Conservation (phyloP, 495 filamentous ascomycete species). For the Bathelium albidoporum region DNA sequence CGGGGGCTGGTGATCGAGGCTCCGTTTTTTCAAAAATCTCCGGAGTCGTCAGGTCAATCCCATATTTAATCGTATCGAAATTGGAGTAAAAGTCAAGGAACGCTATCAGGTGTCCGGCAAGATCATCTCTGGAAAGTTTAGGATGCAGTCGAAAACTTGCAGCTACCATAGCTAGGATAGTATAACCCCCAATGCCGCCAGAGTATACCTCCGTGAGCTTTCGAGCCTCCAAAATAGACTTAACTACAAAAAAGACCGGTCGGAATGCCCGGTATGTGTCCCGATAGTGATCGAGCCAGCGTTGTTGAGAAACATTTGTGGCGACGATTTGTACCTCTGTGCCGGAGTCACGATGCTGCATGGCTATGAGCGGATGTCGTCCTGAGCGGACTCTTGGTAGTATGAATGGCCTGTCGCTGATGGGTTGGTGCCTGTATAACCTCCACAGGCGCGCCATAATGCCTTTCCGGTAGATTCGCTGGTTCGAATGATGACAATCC, state of each 20-base stretch:
- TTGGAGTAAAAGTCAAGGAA: constrained; percentile 41
- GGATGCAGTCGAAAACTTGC: constrained; percentile 27
- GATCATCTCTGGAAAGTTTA: constrained; percentile 13
- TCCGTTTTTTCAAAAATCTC: neutral
- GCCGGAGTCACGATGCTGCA: constrained; percentile 37
- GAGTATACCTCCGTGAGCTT: constrained; percentile 36
- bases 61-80: constrained; percentile 36
- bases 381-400: neutral
- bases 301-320: constrained; percentile 27
- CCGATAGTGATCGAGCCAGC: constrained; percentile 36
- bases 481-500: neutral
- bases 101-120: constrained; percentile 38
- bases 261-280: constrained; percentile 40
- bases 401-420: neutral
- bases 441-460: neutral
- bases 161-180: constrained; percentile 46
- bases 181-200: constrained; percentile 40
- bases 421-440: too few species aligned
- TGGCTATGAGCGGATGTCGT: constrained; percentile 24
- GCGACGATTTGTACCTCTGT: constrained; percentile 39
- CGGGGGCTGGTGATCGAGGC: neutral
- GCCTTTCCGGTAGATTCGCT: neutral
- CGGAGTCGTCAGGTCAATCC: constrained; percentile 23
- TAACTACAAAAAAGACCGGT: constrained; percentile 39
- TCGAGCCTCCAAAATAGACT: constrained; percentile 40